These are phyloP conservation scores for Tolypocladium endophyticum DNA, from an alignment of 2,329 filamentous ascomycete species.

Conservation along the genomic window DNA sequence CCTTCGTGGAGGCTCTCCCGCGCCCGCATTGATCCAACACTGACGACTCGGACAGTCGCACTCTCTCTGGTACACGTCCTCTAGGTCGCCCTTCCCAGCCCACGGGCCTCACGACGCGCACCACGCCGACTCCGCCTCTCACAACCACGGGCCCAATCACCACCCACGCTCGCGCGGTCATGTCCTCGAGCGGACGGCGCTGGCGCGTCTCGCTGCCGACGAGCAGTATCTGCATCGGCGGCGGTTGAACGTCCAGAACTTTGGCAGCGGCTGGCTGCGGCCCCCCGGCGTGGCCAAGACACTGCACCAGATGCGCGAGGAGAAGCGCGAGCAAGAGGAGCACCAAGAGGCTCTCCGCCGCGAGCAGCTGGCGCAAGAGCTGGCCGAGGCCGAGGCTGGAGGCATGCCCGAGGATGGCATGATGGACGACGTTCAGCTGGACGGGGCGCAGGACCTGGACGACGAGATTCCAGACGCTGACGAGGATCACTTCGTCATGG, in stretches of 20 bases:
- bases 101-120: conserved; percentile 21
- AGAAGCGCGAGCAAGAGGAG: conserved; percentile 80
- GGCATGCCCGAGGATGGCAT: conserved; percentile 30
- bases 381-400: conserved; percentile 53
- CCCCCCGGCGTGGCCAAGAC: conserved; percentile 85
- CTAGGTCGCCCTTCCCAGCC: conserved; percentile 36
- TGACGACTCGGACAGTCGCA: conserved; percentile 44
- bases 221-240: conserved; percentile 68
- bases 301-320: conserved; percentile 79
- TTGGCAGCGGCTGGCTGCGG: conserved; percentile 82
- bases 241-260: conserved; percentile 73
- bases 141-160: conserved; percentile 17
- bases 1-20: too few relatives aligned
- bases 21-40: neutral
- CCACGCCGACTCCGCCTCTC: conserved; percentile 15
- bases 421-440: conserved; percentile 46
- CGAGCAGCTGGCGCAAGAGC: conserved; percentile 61
- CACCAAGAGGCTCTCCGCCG: conserved; percentile 63
- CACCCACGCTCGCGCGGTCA: conserved; percentile 30
- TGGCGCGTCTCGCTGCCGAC: conserved; percentile 63
- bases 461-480: conserved; percentile 62
- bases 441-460: conserved; percentile 52
- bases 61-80: conserved; percentile 62
- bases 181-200: conserved; percentile 45
- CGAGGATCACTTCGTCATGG: conserved; percentile 40